Conservation (phyloP, 2,329 filamentous ascomycete species). For the Claviceps spartinae region DNA sequence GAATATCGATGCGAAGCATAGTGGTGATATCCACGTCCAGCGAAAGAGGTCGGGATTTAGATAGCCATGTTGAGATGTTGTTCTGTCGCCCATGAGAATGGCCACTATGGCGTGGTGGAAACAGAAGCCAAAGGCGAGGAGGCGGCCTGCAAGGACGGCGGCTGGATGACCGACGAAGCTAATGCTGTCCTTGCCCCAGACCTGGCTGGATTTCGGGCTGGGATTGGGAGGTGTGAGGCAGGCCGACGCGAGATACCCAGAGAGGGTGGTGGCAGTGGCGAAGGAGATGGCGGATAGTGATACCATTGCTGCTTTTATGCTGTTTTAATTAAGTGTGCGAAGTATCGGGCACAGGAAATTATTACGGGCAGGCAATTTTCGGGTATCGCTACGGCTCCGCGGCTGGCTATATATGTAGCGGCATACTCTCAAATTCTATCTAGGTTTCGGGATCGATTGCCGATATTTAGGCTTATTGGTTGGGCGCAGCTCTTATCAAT, state of each 20-base stretch:
- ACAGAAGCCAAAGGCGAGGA: background rate
- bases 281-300: constrained; percentile 3
- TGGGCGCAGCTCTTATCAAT: too few relatives aligned
- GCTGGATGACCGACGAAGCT: background rate
- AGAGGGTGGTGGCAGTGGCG: background rate
- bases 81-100: background rate
- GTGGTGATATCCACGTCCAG: constrained; percentile 18
- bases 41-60: constrained; percentile 17
- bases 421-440: too few relatives aligned
- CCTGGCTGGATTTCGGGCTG: background rate
- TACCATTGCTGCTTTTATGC: background rate
- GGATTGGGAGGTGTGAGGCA: constrained; percentile 2
- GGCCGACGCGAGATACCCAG: constrained; percentile 1
- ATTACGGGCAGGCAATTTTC: too few relatives aligned
- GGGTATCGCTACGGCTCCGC: too few relatives aligned
- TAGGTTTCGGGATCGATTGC: background rate
- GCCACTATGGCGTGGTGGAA: background rate
- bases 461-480: background rate
- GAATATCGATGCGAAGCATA: constrained; percentile 18
- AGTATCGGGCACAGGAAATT: too few relatives aligned
- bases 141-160: background rate
- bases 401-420: too few relatives aligned
- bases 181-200: constrained; percentile 3
- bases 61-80: background rate
- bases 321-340: too few relatives aligned